Conservation (phyloP, 306 rosid genomes). For the Cotoneaster glaucophyllus region DNA sequence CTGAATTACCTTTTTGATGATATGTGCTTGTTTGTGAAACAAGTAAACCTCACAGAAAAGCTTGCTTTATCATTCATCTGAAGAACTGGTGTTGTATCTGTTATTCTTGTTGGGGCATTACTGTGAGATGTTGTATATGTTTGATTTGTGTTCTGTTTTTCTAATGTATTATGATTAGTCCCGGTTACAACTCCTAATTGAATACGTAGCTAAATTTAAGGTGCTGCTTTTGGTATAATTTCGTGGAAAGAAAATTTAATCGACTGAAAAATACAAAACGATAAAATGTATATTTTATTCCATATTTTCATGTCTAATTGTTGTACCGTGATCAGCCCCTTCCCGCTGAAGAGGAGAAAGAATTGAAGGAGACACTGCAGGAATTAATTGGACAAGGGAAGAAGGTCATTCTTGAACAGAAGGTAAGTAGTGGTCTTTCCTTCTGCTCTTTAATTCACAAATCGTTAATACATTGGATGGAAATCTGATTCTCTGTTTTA, state of each 20-base stretch:
- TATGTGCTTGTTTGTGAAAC: neutral
- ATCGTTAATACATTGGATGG: neutral
- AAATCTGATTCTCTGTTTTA: neutral
- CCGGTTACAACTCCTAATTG: neutral
- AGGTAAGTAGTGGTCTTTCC: constrained; percentile 38
- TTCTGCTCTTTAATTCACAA: neutral
- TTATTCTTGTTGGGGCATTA: neutral
- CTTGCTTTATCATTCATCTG: neutral
- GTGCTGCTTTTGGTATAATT: neutral
- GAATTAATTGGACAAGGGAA: constrained; percentile 67
- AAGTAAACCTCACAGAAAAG: neutral
- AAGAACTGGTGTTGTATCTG: neutral
- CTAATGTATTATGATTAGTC: neutral
- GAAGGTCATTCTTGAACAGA: constrained; percentile 72
- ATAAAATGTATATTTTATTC: neutral
- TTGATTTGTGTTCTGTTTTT: neutral
- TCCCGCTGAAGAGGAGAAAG: constrained; percentile 87
- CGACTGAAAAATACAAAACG: neutral
- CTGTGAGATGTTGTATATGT: neutral
- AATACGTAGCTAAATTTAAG: neutral
- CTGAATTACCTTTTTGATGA: neutral
- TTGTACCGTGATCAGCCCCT: constrained; percentile 49
- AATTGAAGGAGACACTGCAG: constrained; percentile 73
- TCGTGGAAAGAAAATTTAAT: neutral
- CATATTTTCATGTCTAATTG: neutral